A percentile compares a stretch with the other conserved stretches of the same genome.
Conservation (phyloP, 345 rosid species). For the Salix exigua region DNA sequence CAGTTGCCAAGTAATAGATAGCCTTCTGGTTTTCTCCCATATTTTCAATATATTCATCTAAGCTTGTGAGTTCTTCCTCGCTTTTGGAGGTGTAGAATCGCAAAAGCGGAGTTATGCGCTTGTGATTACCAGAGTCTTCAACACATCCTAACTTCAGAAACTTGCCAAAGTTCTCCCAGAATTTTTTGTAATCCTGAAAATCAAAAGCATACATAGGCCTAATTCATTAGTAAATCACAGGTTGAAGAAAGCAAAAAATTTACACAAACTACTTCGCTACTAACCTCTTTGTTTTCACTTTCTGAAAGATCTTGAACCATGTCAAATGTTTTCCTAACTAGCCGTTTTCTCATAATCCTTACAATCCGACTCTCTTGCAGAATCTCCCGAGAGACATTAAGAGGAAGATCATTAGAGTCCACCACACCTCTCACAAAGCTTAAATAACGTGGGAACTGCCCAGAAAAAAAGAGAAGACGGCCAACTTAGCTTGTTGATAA, state of each 20-base stretch:
- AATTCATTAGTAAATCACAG: background rate
- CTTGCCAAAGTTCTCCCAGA: constrained; percentile 98
- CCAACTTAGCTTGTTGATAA: background rate
- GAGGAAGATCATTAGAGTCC: constrained; percentile 95
- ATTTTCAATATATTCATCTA: constrained; percentile 87
- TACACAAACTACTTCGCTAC: background rate
- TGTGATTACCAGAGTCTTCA: constrained; percentile 96
- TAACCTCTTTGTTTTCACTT: constrained; percentile 85
- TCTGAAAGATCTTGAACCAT: constrained; percentile 90
- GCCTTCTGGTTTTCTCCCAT: constrained; percentile 96
- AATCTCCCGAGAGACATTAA: constrained; percentile 93
- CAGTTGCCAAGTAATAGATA: constrained; percentile 85
- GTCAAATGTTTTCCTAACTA: constrained; percentile 90
- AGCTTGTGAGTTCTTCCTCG: constrained; percentile 72
- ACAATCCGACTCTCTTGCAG: constrained; percentile 81
- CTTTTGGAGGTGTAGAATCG: constrained; percentile 79
- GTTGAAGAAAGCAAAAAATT: background rate
- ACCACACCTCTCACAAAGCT: constrained; percentile 98
- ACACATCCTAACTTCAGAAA: constrained; percentile 88
- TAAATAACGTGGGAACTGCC: constrained; percentile 92
- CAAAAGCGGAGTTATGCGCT: constrained; percentile 80
- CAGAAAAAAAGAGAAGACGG: background rate
- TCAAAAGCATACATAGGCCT: constrained; percentile 9
- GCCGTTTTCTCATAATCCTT: constrained; percentile 96
- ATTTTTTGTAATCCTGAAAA: constrained; percentile 85